Evolutionary conservation across 805 yeast genomes (phyloP), one percentile per base, ranked within the genome.

Genomic region (Spathaspora girioi): DNA sequence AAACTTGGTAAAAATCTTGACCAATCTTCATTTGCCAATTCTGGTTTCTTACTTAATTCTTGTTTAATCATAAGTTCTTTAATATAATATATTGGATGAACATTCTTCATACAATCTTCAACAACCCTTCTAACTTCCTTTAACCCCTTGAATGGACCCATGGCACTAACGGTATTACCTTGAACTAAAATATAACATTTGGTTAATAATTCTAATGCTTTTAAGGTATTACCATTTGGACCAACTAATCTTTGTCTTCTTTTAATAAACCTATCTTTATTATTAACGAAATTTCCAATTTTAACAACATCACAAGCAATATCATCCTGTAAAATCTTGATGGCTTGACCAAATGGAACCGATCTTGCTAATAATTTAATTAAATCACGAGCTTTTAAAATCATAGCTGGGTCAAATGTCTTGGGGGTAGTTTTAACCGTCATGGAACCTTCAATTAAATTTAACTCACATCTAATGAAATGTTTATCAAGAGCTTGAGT

Each of bases 11-110:
- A 76, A 69, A 93, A 94, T 69, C 99, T 81, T 23, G 91, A 84
- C 99, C 99, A 94, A 70, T 91, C 97, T 71, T 94, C 98, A 50
- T 89, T 77, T 29, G 96, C 97, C 57, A 94, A 78, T 62, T 94
- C 98, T 10, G 99, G 99, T 63, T 89, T 90, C 73, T 91, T 89
- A 31, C 96, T 89, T 56, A 94, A 77, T 71, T 94, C 99, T 68
- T 94, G 87, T 72, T 92, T 93, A 66, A 94, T 93, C 99, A 94
- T 94, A 55, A 94, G 78, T 69, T 94, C 99, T 68, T 94, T 94
- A 65, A 94, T 93, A 68, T 94, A 93, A 71, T 94, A 94, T 54
- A 94, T 93, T n/a, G 99, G 99, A 67, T 94, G 99, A 12, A 94
- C 79, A 62, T 94, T 94, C 64, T 80, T 83, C 99, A 94, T 94